Evolutionary conservation across 345 rosid species (phyloP), one percentile per base, ranked within the genome.

Genomic region (Pistacia atlantica): DNA sequence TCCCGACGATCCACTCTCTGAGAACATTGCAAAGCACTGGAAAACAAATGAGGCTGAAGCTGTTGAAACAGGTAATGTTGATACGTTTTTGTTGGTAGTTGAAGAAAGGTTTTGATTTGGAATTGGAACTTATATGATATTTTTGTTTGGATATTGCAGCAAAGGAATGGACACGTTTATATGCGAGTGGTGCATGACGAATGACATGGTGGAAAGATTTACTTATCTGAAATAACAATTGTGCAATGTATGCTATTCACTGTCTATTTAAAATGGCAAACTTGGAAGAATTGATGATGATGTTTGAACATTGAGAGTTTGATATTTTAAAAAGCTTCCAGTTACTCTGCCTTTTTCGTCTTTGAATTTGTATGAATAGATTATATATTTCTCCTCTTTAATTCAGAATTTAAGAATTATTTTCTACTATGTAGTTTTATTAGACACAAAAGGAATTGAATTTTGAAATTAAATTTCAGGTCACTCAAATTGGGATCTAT

Each of bases 91-190:
- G 13, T 31, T 51, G 12, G 16, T 7, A n/a, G 13, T 13, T 0
- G 14, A 20, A 57, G 33, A 42, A 42, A 5, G 46, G 5, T 54
- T 54, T 25, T 31, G 13, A 10, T 8, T 9, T 22, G 4, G n/a
- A 16, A 4, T 13, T 3, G 55, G 55, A 51, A 51, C 8, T 71
- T 54, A 35, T 22, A 5, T 16, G 13, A 25, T 13, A 5, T 16
- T 3, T 17, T 46, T 54, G n/a, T 73, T 62, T 22, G 67, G 10
- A 74, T 51, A 48, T 18, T 73, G 86, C 95, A 96, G 98, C 98
- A 1, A 96, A 93, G 83, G 97, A 93, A 89, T 96, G 99, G 98
- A 93, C 98, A 72, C 90, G 93, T 76, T 84, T 90, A 78, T 92
- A 96, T 78, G 98, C 98, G 67, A 91, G 88, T 37, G 97, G 93